Evolutionary conservation across 176 grass and related monocot genomes (phyloP), one percentile per base, ranked within the genome.

Genomic region (Typha latifolia): DNA sequence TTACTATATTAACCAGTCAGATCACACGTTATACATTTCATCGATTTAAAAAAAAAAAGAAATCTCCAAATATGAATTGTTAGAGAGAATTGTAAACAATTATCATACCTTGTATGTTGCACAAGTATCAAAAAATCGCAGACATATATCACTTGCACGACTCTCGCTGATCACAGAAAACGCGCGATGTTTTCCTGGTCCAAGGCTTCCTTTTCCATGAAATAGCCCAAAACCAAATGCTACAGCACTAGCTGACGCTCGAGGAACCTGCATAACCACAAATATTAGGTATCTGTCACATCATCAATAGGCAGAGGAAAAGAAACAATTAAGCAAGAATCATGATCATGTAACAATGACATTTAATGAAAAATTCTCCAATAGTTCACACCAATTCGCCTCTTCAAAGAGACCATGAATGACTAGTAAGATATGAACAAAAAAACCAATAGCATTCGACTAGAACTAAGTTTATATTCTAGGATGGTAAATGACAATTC

Each of bases 101-200:
- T 69, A 79, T 20, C 69, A 16, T 84, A 99, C 89, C 89, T 87
- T 99, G 81, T 93, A 99, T 59, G 94, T 93, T 63, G 79, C 63
- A 82, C 94, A 99, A 73, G 76, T 82, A 52, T 99, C 86, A 31
- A 72, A 84, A 66, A 99, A 99, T 72, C 86, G 79, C 32, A 99
- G 89, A 71, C 82, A 86, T 70, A 90, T 83, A 77, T 99, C 94
- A 84, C 94, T 99, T 55, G 94, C 94, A 75, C 89, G 83, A 63
- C 78, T 99, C 73, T 99, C 94, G 62, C 79, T 99, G 14, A 99
- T 77, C 62, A 93, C 89, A 78, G 94, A 92, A 76, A 99, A 99
- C 56, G 89, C 85, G 12, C 86, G 79, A 70, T 90, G 82, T n/a
- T 79, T 66, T 18, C 76, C 94, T 51, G 73, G 79, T 62, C 94